Base-by-base conservation (phyloP, 1,284 basidiomycete species). In the Kwoniella shivajii region DNA sequence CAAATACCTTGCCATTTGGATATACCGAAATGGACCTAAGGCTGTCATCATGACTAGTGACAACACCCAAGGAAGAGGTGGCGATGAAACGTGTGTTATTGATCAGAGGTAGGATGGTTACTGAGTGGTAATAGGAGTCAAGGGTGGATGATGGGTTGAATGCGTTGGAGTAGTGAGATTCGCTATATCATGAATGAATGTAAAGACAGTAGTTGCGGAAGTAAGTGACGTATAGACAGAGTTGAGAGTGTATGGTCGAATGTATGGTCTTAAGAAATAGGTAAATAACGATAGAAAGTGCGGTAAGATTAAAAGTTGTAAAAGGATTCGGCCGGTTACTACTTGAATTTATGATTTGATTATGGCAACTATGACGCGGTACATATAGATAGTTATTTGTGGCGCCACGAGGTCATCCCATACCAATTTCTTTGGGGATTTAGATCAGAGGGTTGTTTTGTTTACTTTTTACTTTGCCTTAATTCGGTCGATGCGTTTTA, bases 11-110 rank as follows among this genome's bases (percentile, higher is more conserved):
- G 69, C 74, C 26, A 75, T 31, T 49, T 71, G 71, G 36, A 73
- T 56, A 51, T 75, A 73, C 42, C 72, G 64, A 55, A 73, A 73
- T 13, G 75, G 75, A 3, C 71, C 71, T 30, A 74, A 64, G n/a
- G 73, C 71, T 2, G 69, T 67, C 26, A 68, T 66, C 65, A 69
- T 68, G 42, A 14, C 30, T 38, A 30, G 26, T 22, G 29, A 20
- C 29, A 29, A 29, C 3, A n/a, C 16, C 46, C 18, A 14, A 6
- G 4, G 18, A 29, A 37, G 22, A 13, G 49, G 38, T 42, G 43
- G 26, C 43, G 49, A 30, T 39, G 27, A 34, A 48, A 45, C 24
- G 54, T 41, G 27, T 27, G 50, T 36, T 30, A 31, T 14, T 31
- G 39, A 24, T 3, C 11, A 14, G 33, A n/a, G 29, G 31, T 10